phyloP scores from a whole-genome alignment of 2,329 filamentous ascomycete species.

The Fusarium lateritium region DNA sequence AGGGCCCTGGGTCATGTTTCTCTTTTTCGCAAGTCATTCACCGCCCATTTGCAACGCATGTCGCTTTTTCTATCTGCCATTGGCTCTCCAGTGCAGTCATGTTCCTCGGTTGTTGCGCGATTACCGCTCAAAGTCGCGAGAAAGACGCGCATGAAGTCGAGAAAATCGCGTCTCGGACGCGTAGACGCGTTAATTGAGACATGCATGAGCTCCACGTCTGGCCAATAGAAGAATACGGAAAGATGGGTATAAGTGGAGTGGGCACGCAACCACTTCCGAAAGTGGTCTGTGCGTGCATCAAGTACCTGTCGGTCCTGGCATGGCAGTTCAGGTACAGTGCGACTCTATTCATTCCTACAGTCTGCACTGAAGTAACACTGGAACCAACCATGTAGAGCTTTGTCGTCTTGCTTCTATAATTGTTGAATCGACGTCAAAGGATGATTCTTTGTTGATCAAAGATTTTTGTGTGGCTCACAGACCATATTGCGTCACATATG shows the following conservation, averaged over 20 bases:
- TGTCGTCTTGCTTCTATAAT: neutral
- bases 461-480: neutral
- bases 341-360: neutral
- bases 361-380: neutral
- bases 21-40: conserved; percentile 13
- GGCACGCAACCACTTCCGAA: conserved; percentile 47
- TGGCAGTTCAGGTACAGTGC: conserved; percentile 31
- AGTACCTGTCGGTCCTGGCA: conserved; percentile 31
- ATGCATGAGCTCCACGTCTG: conserved; percentile 4
- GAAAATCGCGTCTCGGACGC: conserved; percentile 29
- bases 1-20: conserved; percentile 1
- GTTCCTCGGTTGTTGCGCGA: conserved; percentile 24
- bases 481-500: conserved; percentile 20
- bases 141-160: conserved; percentile 28
- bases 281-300: conserved; percentile 43
- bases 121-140: conserved; percentile 33
- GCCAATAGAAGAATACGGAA: conserved; percentile 36
- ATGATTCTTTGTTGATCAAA: conserved; percentile 5
- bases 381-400: neutral
- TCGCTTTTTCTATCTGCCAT: conserved; percentile 16
- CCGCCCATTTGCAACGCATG: conserved; percentile 26
- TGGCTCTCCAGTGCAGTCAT: conserved; percentile 24
- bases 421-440: neutral
- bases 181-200: conserved; percentile 38
- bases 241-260: conserved; percentile 27